These are phyloP conservation scores for Helianthus tuberosus DNA, from an alignment of 129 eudicot species.

Conservation along the genomic window DNA sequence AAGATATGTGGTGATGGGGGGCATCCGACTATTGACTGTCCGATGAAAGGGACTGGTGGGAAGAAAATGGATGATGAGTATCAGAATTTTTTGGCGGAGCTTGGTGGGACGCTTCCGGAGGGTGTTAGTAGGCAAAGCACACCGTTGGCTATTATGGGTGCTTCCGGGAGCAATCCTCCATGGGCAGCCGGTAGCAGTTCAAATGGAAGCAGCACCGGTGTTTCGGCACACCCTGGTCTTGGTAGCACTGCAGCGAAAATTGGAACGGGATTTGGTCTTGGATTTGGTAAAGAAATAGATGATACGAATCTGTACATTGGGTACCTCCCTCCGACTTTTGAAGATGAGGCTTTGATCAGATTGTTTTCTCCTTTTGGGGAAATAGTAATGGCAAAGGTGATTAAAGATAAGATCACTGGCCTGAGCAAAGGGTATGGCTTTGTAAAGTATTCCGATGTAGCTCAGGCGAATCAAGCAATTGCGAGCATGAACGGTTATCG, in stretches of 20 bases:
- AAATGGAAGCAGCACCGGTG: slow-evolving; percentile 30
- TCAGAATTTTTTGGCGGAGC: slow-evolving; percentile 80
- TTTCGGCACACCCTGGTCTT: slow-evolving; percentile 58
- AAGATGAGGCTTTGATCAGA: slow-evolving; percentile 75
- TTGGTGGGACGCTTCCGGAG: slow-evolving; percentile 88
- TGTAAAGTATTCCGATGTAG: slow-evolving; percentile 73
- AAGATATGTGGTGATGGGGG: slow-evolving; percentile 98
- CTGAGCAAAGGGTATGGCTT: slow-evolving; percentile 92
- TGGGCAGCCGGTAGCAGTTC: slow-evolving; percentile 51
- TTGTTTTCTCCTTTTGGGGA: slow-evolving; percentile 82
- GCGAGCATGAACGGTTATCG: slow-evolving; percentile 85
- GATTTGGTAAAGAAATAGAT: slow-evolving; percentile 67
- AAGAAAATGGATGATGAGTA: slow-evolving; percentile 98
- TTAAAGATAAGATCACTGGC: slow-evolving; percentile 72
- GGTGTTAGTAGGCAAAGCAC: slow-evolving; percentile 48
- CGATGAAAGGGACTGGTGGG: slow-evolving; percentile 76
- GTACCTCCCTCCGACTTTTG: slow-evolving; percentile 84
- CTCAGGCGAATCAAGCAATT: slow-evolving; percentile 80
- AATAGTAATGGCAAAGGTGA: slow-evolving; percentile 94
- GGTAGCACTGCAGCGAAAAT: slow-evolving; percentile 51
- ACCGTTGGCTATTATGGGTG: slow-evolving; percentile 50
- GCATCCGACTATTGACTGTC: slow-evolving; percentile 92
- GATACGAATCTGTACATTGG: slow-evolving; percentile 89
- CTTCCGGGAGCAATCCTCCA: slow-evolving; percentile 53
- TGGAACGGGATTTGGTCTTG: slow-evolving; percentile 28